Evolutionary conservation across 306 rosid genomes (phyloP).

Genomic region (Carpinus fangiana): DNA sequence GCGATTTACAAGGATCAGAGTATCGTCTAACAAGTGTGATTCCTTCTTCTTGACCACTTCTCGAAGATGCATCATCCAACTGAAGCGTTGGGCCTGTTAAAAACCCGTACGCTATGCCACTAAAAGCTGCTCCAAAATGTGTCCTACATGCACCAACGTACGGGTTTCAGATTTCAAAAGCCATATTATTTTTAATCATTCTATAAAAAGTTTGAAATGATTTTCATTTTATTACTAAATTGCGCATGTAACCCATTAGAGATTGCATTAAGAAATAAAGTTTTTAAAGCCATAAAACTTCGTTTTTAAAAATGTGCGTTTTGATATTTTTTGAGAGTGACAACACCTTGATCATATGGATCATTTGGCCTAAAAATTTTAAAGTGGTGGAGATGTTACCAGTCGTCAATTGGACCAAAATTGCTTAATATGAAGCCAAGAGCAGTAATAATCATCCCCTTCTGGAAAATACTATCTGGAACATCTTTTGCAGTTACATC

Average conservation of each 20-base stretch:
- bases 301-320: too few species aligned
- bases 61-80: constrained; percentile 53
- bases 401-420: constrained; percentile 79
- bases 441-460: constrained; percentile 67
- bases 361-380: not conserved
- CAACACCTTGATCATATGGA: too few species aligned
- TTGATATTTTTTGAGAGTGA: too few species aligned
- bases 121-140: constrained; percentile 73
- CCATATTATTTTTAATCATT: not conserved
- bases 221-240: too few species aligned
- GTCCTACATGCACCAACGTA: constrained; percentile 48
- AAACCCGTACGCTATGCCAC: constrained; percentile 71
- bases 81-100: constrained; percentile 61
- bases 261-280: too few species aligned
- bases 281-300: too few species aligned
- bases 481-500: constrained; percentile 49
- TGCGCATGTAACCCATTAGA: not conserved
- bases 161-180: not conserved
- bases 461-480: constrained; percentile 59
- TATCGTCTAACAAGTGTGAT: constrained; percentile 55
- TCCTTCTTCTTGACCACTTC: constrained; percentile 63
- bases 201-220: too few species aligned
- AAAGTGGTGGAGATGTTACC: constrained; percentile 40
- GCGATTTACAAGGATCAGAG: constrained; percentile 69
- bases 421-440: constrained; percentile 60